Base-by-base conservation (phyloP, 805 yeast genomes). In the Grigorovia transvaalensis region DNA sequence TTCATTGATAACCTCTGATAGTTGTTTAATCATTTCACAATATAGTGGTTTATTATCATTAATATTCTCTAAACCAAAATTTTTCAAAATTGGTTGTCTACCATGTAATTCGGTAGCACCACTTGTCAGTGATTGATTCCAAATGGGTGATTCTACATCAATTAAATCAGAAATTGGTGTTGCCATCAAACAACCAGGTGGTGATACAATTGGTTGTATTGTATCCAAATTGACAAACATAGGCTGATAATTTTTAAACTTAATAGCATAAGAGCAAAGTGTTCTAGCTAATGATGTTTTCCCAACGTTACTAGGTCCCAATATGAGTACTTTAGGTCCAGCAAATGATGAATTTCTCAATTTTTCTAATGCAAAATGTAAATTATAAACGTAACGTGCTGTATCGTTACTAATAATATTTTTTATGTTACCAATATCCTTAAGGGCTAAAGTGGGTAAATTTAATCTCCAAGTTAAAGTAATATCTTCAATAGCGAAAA, bases 1-100 rank as follows among this genome's bases (percentile, higher is more conserved):
- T 3, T 67, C 62, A 11, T 54, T 51, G 0, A 76, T 76, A 1
- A 77, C 79, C 4, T 72, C 64, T 0, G 82, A 79, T 17, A 84
- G 67, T 53, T 76, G 73, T 1, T 78, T 63, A 1, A 80, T 56
- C 44, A 73, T 72, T 48, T 73, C 69, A 54, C 76, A 74, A 69
- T 79, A 88, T 50, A 76, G 51, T 4, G 53, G 54, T 43, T 52
- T 63, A 64, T 88, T 88, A 12, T 80, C 82, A 1, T 68, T 57
- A 12, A 79, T 73, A 41, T 72, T 68, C 48, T 82, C 86, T 50
- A 82, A 74, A 0, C 98, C 99, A 67, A 74, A 88, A 60, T 77
- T 82, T 60, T 85, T 83, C 9, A 85, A 91, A n/a, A 85, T 65
- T 0, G 98, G 97, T 66, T 88, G 95, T 64, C 88, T 87, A n/a